These are phyloP conservation scores for Tuber calosporum DNA, from an alignment of 495 filamentous ascomycete species.

Conservation along the genomic window DNA sequence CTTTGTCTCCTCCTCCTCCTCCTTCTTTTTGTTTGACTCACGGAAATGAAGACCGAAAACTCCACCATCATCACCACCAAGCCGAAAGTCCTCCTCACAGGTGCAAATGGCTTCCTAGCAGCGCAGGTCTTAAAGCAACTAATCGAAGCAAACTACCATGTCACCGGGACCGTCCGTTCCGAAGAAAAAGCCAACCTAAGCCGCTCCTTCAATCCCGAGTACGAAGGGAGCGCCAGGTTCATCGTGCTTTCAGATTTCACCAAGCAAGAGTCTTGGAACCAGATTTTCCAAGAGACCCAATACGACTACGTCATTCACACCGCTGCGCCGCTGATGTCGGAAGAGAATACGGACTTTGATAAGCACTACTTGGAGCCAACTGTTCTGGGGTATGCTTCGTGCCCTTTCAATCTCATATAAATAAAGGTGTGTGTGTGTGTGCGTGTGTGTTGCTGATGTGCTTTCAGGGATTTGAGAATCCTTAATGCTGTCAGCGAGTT, in stretches of 20 bases:
- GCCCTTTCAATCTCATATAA: background rate
- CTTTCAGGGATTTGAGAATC: conserved; percentile 37
- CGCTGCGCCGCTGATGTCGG: conserved; percentile 32
- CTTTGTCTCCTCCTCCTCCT: too few relatives aligned
- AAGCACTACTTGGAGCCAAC: background rate
- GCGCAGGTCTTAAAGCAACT: conserved; percentile 16
- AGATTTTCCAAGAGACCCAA: conserved; percentile 18
- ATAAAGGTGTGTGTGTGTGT: conserved; percentile 32
- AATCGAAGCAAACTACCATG: conserved; percentile 9
- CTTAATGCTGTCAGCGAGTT: conserved; percentile 35
- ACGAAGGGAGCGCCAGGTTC: conserved; percentile 35
- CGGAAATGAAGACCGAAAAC: background rate
- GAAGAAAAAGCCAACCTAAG: conserved; percentile 42
- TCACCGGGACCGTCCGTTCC: conserved; percentile 17
- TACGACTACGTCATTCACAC: conserved; percentile 42
- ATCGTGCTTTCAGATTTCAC: conserved; percentile 32
- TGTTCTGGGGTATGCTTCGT: background rate
- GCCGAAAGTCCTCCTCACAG: conserved; percentile 21
- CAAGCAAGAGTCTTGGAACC: conserved; percentile 30
- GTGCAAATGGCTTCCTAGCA: conserved; percentile 17
- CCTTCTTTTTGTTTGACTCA: background rate
- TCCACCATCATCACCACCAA: background rate
- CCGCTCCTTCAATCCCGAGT: conserved; percentile 40
- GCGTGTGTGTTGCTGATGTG: conserved; percentile 39
- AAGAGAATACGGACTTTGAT: conserved; percentile 15